phyloP scores from a whole-genome alignment of 1,139 yeast species.

The Groenewaldozyma sp. region DNA sequence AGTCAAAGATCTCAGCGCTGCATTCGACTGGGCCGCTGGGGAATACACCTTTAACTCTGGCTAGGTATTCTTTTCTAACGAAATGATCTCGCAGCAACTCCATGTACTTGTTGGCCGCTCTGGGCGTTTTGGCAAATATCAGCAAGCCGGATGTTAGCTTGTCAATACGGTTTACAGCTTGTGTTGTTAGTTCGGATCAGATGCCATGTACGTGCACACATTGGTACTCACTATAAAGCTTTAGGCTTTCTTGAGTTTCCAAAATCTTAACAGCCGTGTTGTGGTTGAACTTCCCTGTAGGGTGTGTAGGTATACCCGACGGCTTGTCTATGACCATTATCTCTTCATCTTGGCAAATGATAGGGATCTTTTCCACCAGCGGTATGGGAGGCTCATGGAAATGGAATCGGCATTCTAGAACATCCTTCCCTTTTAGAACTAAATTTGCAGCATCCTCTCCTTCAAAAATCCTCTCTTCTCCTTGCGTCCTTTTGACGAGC shows the following conservation, averaged over 20 bases:
- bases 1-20: slow-evolving; percentile 58
- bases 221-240: slow-evolving; percentile 13
- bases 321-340: slow-evolving; percentile 86
- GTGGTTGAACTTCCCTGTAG: slow-evolving; percentile 81
- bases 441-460: slow-evolving; percentile 64
- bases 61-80: slow-evolving; percentile 73
- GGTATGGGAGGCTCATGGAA: slow-evolving; percentile 88
- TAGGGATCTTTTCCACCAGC: slow-evolving; percentile 45
- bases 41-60: slow-evolving; percentile 77
- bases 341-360: slow-evolving; percentile 67
- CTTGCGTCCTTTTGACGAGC: neutral
- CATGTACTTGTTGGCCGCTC: slow-evolving; percentile 68
- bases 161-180: slow-evolving; percentile 54
- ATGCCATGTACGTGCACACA: slow-evolving; percentile 1
- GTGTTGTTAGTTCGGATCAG: too few species aligned
- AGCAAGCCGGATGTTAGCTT: slow-evolving; percentile 85
- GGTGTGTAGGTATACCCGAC: slow-evolving; percentile 82
- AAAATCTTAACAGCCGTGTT: slow-evolving; percentile 45
- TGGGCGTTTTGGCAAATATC: slow-evolving; percentile 75
- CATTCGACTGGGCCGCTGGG: slow-evolving; percentile 46
- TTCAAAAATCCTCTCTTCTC: slow-evolving; percentile 40
- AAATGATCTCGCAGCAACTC: slow-evolving; percentile 61
- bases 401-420: slow-evolving; percentile 73
- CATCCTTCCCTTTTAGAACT: slow-evolving; percentile 59
- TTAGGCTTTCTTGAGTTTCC: slow-evolving; percentile 13